Percentiles rank a stretch among this genome's conserved stretches.
These are phyloP conservation scores for Debaryomycetaceae sp. DNA, from an alignment of 1,139 yeast species.

Conservation along the genomic window DNA sequence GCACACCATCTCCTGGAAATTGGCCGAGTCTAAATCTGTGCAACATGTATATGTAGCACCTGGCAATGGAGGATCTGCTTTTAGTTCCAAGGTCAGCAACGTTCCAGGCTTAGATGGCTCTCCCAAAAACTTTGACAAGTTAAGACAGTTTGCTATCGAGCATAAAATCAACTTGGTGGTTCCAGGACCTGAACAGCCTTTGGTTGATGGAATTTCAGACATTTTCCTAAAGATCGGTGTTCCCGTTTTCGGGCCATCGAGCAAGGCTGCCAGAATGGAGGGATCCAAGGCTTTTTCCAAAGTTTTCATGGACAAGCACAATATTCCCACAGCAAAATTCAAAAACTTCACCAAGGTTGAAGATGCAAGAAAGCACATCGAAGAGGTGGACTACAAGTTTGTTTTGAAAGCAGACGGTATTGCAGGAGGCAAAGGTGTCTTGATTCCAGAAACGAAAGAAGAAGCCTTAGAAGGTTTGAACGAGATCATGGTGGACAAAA, in stretches of 20 bases:
- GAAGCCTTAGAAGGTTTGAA: slow-evolving; percentile 85
- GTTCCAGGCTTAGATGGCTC: slow-evolving; percentile 64
- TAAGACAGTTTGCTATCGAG: slow-evolving; percentile 66
- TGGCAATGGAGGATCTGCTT: slow-evolving; percentile 91
- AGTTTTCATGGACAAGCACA: slow-evolving; percentile 87
- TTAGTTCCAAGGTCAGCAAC: slow-evolving; percentile 59
- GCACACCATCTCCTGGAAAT: slow-evolving; percentile 93
- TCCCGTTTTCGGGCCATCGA: slow-evolving; percentile 94
- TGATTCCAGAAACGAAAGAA: slow-evolving; percentile 79
- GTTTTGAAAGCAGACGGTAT: slow-evolving; percentile 97
- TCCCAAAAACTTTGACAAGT: slow-evolving; percentile 55
- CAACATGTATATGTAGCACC: slow-evolving; percentile 84
- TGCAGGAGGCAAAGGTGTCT: slow-evolving; percentile 98
- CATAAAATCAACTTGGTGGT: slow-evolving; percentile 71
- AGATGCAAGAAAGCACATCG: slow-evolving; percentile 69
- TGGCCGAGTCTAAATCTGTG: slow-evolving; percentile 74
- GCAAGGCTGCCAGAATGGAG: slow-evolving; percentile 89
- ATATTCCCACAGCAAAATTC: slow-evolving; percentile 91
- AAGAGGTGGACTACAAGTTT: slow-evolving; percentile 64
- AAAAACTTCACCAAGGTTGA: slow-evolving; percentile 75
- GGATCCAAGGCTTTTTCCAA: slow-evolving; percentile 96
- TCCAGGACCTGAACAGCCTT: slow-evolving; percentile 99
- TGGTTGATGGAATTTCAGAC: slow-evolving; percentile 86
- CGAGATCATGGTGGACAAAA: slow-evolving; percentile 85
- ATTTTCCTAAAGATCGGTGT: slow-evolving; percentile 75